A percentile compares a stretch with the other conserved stretches of the same genome.
Conservation (phyloP, 805 yeast genomes). For the Metschnikowia noctiluminum region DNA sequence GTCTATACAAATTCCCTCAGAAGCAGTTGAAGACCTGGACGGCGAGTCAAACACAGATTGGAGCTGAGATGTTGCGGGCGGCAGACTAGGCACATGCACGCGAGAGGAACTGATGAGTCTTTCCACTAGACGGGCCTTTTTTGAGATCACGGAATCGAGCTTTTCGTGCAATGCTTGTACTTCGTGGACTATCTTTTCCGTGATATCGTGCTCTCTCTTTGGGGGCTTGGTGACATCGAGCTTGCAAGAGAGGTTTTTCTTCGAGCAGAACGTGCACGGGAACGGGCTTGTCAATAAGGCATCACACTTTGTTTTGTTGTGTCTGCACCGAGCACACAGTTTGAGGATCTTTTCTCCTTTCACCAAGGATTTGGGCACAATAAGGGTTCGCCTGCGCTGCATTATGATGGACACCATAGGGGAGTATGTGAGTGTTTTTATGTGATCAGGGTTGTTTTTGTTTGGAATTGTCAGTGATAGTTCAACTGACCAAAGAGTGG, state of each 20-base stretch:
- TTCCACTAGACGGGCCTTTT: constrained; percentile 11
- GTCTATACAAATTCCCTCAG: constrained; percentile 12
- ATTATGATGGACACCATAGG: constrained; percentile 17
- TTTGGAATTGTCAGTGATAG: too few relatives aligned
- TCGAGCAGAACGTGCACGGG: constrained; percentile 56
- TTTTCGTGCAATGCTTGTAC: constrained; percentile 15
- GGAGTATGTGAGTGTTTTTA: neutral
- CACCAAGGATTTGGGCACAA: constrained; percentile 10
- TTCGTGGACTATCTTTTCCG: constrained; percentile 13
- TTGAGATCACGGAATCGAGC: constrained; percentile 12
- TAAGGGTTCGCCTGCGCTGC: constrained; percentile 15
- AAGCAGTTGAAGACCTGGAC: neutral
- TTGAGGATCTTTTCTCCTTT: constrained; percentile 31
- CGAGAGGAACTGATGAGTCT: constrained; percentile 2
- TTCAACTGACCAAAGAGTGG: too few relatives aligned
- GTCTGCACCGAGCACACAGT: constrained; percentile 62
- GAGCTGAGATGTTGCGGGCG: constrained; percentile 8
- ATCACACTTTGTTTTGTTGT: constrained; percentile 66
- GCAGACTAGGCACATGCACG: neutral
- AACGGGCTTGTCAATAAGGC: constrained; percentile 48
- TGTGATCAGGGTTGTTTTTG: too few relatives aligned
- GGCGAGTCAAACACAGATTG: constrained; percentile 7
- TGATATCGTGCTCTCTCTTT: constrained; percentile 14
- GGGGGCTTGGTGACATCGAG: constrained; percentile 45
- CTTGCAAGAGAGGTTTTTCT: constrained; percentile 49